Conservation (phyloP, 495 filamentous ascomycete genomes). For the Penicillium goetzii region DNA sequence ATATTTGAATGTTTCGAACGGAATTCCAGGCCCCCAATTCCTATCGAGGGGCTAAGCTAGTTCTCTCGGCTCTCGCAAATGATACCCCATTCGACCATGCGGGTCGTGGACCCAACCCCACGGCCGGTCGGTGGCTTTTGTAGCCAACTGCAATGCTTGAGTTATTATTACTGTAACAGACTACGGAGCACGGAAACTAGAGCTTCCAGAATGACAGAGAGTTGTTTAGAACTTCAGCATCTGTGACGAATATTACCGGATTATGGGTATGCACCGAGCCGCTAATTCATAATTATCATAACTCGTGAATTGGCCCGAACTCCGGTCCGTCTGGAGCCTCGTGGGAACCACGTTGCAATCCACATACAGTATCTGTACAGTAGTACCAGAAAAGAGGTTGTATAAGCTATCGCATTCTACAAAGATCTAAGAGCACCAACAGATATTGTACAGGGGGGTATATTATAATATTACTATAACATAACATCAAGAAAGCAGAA, state of each 20-base stretch:
- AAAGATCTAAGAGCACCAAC: neutral
- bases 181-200: neutral
- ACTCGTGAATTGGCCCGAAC: neutral
- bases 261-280: neutral
- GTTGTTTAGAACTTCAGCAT: neutral
- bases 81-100: conserved; percentile 14
- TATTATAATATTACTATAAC: neutral
- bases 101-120: neutral
- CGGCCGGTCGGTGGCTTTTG: neutral
- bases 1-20: neutral
- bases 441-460: neutral
- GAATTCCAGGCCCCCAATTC: neutral
- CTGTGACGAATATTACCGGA: neutral
- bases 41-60: neutral
- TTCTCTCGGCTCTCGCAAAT: conserved; percentile 15
- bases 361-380: no score
- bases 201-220: no score
- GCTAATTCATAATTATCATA: neutral
- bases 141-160: neutral
- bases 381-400: neutral
- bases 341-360: no score
- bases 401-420: neutral
- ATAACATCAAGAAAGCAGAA: neutral
- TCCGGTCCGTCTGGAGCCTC: no score
- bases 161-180: neutral